Evolutionary conservation across 495 filamentous ascomycete species (phyloP).

Genomic region (Schizothecium vesticola): DNA sequence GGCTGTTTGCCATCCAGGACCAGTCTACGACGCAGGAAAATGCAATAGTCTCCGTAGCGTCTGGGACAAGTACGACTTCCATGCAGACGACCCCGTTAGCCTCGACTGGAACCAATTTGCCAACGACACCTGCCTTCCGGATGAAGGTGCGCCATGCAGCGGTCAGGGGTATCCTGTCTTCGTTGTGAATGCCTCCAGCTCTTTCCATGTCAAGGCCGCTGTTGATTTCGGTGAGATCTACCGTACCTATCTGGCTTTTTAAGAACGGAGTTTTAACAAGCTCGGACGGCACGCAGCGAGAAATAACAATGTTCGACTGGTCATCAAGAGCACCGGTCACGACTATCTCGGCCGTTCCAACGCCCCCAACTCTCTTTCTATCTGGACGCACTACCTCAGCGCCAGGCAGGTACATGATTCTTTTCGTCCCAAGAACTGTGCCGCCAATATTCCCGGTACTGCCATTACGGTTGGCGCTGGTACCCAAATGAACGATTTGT

Average conservation of each 20-base stretch:
- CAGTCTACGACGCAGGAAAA: conserved; percentile 31
- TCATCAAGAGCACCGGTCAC: conserved; percentile 61
- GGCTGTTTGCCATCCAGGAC: conserved; percentile 49
- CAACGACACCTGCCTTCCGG: conserved; percentile 44
- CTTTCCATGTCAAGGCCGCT: conserved; percentile 1
- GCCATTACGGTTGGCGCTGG: conserved; percentile 39
- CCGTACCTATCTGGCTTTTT: too few species aligned
- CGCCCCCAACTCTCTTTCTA: conserved; percentile 47
- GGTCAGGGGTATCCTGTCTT: conserved; percentile 44
- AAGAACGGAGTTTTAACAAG: too few species aligned
- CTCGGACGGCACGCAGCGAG: too few species aligned
- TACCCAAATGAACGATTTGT: conserved; percentile 32
- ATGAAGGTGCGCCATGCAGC: conserved; percentile 31
- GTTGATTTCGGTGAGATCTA: not conserved
- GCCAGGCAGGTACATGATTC: conserved; percentile 29
- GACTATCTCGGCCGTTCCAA: conserved; percentile 51
- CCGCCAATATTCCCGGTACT: conserved; percentile 25
- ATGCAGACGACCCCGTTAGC: conserved; percentile 35
- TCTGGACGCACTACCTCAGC: conserved; percentile 46
- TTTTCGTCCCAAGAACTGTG: conserved; percentile 37
- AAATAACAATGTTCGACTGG: conserved; percentile 51
- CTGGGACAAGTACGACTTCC: conserved; percentile 38
- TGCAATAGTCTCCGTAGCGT: too few species aligned
- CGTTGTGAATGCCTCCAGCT: conserved; percentile 45
- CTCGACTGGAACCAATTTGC: too few species aligned